Base-by-base conservation (phyloP, 2,329 filamentous ascomycete species). In the Colletotrichum eleusines region DNA sequence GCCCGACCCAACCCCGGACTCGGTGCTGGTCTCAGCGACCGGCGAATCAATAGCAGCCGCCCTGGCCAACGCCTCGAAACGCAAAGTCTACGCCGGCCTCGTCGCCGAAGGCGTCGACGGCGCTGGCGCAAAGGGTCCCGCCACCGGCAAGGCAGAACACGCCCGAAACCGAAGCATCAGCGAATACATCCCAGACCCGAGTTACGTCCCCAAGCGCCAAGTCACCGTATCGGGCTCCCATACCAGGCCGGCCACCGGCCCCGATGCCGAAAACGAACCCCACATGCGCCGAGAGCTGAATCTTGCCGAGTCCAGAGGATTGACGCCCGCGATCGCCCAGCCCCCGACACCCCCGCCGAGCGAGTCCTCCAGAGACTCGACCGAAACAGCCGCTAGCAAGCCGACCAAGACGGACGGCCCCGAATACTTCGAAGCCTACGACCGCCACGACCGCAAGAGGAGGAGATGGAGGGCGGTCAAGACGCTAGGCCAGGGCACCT, bases 401-500 rank as follows among this genome's bases (percentile, higher is more conserved):
- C 76, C 80, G 23, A 84, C 42, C 20, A 46, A 83, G 74, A 82
- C 80, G 48, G 74, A 81, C 4, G 74, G 79, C 58, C 78, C 83
- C 67, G 91, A 94, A 74, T 90, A 90, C 73, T 96, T 94, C 77
- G 87, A 92, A 76, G 91, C 93, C 35, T 85, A 83, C 74, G 91
- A 88, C 2, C 86, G 92, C 42, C 84, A 87, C 60, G 90, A 94
- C 69, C 83, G 89, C 74, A 94, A 95, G 78, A 86, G 89, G 26
- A 89, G 92, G 67, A 87, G 89, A 74, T 99, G 96, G 90, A 89
- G 93, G 74, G 92, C 92, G 16, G 82, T 99, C 48, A 91, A 93
- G 69, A 84, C 91, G 74, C 87, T 99, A 7, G 96, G 96, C 6
- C 94, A 97, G 76, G 96, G 96, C 46, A 98, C 96, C 0, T 99